These are phyloP conservation scores for Neurospora discreta DNA, from an alignment of 495 filamentous ascomycete genomes.

Conservation along the genomic window DNA sequence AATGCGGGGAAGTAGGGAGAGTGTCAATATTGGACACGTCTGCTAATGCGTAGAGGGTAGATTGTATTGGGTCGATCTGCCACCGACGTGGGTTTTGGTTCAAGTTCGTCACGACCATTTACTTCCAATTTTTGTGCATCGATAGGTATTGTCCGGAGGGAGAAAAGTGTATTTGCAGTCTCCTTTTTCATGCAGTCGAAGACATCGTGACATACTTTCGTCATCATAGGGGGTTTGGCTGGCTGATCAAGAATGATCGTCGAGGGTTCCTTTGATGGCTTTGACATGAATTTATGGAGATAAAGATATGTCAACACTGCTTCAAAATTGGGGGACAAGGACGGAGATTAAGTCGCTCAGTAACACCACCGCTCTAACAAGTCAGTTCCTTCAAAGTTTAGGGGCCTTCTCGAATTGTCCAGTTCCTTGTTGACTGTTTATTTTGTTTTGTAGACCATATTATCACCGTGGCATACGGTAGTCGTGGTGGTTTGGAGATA, in stretches of 20 bases:
- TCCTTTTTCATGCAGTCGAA: neutral
- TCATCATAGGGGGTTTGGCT: neutral
- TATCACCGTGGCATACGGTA: neutral
- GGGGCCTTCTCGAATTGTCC: neutral
- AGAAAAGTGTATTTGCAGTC: neutral
- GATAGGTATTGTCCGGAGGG: neutral
- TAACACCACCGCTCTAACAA: neutral
- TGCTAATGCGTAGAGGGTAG: neutral
- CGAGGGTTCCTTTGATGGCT: neutral
- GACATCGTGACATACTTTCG: neutral
- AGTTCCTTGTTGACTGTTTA: neutral
- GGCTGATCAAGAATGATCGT: neutral
- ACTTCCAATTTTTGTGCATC: neutral
- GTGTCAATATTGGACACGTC: neutral
- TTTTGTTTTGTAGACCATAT: neutral
- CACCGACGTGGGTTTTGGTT: neutral
- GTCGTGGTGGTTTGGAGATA: neutral
- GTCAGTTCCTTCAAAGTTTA: neutral
- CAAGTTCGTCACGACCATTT: neutral
- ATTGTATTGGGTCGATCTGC: neutral
- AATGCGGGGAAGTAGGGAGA: neutral
- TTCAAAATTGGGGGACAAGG: neutral
- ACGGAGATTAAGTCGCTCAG: neutral
- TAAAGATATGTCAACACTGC: neutral
- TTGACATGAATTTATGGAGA: too few relatives aligned